phyloP scores from a whole-genome alignment of 495 filamentous ascomycete genomes.

The Parathielavia appendiculata region DNA sequence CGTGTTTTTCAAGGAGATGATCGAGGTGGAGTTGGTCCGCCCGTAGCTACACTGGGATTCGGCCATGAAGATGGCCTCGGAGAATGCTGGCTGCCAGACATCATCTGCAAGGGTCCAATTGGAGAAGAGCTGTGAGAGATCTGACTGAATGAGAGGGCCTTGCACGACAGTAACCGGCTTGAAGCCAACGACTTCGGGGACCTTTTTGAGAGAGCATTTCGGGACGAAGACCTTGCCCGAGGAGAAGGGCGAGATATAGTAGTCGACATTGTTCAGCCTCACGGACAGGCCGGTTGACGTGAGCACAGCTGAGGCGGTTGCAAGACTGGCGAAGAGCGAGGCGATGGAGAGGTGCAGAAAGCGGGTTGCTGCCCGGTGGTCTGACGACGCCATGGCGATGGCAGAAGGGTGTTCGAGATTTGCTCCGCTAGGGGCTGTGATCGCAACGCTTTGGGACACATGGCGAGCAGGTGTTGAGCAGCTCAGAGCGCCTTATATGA shows the following conservation, averaged over 20 bases:
- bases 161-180: conserved; percentile 42
- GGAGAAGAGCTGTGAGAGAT: conserved; percentile 26
- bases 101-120: conserved; percentile 37
- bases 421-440: too few relatives aligned
- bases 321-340: conserved; percentile 10
- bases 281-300: conserved; percentile 38
- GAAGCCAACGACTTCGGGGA: conserved; percentile 20
- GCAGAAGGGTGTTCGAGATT: not conserved
- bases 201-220: not conserved
- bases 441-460: too few relatives aligned
- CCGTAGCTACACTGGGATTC: conserved; percentile 13
- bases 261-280: conserved; percentile 39
- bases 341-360: conserved; percentile 15
- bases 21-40: conserved; percentile 14
- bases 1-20: conserved; percentile 21
- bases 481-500: too few relatives aligned
- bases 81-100: conserved; percentile 40
- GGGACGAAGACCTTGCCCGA: conserved; percentile 23
- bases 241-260: conserved; percentile 36
- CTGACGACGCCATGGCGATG: conserved; percentile 11
- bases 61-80: conserved; percentile 27
- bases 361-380: conserved; percentile 1
- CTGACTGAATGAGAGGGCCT: conserved; percentile 17
- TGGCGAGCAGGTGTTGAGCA: too few relatives aligned
- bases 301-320: conserved; percentile 18